Evolutionary conservation across 75 land plant genomes (phyloP).

Genomic region (Sequoia sempervirens): DNA sequence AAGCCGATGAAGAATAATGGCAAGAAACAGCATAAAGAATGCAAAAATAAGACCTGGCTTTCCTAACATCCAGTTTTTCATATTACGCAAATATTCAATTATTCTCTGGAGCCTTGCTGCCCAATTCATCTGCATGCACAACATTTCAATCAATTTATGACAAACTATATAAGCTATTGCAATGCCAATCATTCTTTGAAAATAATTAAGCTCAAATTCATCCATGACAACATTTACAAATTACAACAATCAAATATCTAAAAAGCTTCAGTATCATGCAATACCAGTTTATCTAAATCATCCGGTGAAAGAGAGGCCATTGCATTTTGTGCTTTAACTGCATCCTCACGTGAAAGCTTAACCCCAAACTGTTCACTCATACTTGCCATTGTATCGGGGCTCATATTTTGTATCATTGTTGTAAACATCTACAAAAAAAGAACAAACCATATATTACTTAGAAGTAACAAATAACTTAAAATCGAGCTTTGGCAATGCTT

Average conservation of each 20-base stretch:
- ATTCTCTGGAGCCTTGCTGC: conserved; percentile 67
- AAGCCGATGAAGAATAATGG: conserved; percentile 67
- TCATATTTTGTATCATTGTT: conserved; percentile 88
- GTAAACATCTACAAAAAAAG: conserved; percentile 66
- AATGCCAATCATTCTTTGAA: neutral
- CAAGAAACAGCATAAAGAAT: conserved; percentile 70
- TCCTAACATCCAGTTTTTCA: conserved; percentile 85
- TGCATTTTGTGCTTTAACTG: conserved; percentile 82
- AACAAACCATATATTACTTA: neutral
- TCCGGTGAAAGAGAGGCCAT: conserved; percentile 86
- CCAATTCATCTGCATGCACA: conserved; percentile 78
- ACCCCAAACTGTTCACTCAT: conserved; percentile 92
- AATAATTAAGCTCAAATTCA: neutral
- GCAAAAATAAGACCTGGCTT: conserved; percentile 84
- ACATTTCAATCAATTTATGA: neutral
- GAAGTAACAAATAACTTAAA: neutral
- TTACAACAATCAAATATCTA: neutral
- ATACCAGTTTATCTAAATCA: conserved; percentile 80
- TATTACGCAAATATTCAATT: conserved; percentile 42
- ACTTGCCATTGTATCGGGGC: conserved; percentile 87
- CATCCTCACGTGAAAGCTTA: conserved; percentile 81
- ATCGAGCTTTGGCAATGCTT: neutral
- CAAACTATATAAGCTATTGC: neutral
- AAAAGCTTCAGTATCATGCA: neutral
- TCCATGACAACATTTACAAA: neutral